A percentile compares a stretch with the other conserved stretches of the same genome.
phyloP scores from a whole-genome alignment of 495 filamentous ascomycete species.

The Annulohypoxylon maeteangense region DNA sequence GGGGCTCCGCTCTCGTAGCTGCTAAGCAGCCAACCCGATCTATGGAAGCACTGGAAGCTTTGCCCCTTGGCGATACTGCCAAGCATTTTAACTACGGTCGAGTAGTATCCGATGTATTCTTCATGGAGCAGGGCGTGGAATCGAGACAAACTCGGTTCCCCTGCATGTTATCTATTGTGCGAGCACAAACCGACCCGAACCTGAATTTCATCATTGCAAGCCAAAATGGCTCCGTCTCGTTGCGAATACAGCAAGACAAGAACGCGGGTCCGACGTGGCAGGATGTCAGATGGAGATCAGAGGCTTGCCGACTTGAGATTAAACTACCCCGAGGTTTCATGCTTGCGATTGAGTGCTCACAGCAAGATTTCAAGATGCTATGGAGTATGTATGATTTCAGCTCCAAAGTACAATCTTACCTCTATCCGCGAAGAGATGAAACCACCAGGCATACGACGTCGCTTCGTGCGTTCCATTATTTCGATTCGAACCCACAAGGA shows the following conservation, averaged over 20 bases:
- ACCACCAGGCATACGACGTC: conserved; percentile 69
- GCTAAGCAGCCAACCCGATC: conserved; percentile 46
- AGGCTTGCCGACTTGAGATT: conserved; percentile 68
- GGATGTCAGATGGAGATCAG: conserved; percentile 78
- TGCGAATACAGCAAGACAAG: conserved; percentile 75
- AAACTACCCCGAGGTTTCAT: conserved; percentile 75
- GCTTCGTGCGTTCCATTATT: conserved; percentile 77
- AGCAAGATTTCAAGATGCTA: conserved; percentile 77
- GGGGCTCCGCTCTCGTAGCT: conserved; percentile 58
- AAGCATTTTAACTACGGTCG: conserved; percentile 78
- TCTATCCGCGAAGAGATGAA: conserved; percentile 74
- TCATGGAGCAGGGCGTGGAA: conserved; percentile 74
- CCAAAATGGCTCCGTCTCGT: conserved; percentile 77
- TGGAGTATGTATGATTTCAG: conserved; percentile 87
- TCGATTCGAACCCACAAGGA: conserved; percentile 71
- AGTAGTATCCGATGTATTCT: conserved; percentile 73
- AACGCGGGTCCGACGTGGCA: conserved; percentile 79
- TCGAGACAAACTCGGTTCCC: conserved; percentile 72
- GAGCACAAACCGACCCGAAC: conserved; percentile 72
- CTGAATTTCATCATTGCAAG: conserved; percentile 76
- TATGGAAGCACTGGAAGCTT: conserved; percentile 68
- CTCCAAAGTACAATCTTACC: conserved; percentile 72
- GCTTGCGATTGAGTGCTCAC: conserved; percentile 72
- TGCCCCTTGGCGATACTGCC: conserved; percentile 77
- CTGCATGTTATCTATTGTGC: conserved; percentile 76